Percentiles rank a stretch among this genome's conserved stretches.
Conservation (phyloP, 2,329 filamentous ascomycete species). For the Colletotrichum sansevieriae region DNA sequence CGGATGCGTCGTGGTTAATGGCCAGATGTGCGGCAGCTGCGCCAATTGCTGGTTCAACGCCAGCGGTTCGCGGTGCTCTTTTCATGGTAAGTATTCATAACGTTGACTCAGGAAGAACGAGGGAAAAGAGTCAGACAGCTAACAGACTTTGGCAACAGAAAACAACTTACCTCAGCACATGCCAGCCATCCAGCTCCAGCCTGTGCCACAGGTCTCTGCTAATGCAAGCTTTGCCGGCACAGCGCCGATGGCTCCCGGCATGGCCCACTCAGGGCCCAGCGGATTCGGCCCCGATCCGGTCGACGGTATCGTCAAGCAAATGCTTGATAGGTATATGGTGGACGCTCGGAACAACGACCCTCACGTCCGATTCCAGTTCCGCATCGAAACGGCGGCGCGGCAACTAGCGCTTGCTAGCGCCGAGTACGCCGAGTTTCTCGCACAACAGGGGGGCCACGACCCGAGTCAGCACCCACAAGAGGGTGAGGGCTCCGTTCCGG, state of each 20-base stretch:
- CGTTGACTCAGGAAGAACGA: neutral
- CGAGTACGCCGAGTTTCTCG: constrained; percentile 62
- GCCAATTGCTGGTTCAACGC: constrained; percentile 76
- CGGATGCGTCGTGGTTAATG: constrained; percentile 69
- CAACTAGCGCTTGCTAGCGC: constrained; percentile 67
- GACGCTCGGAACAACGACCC: constrained; percentile 59
- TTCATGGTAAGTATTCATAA: constrained; percentile 62
- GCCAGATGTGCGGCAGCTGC: constrained; percentile 72
- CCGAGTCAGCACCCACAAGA: constrained; percentile 45
- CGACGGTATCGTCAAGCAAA: constrained; percentile 52
- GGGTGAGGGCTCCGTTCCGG: constrained; percentile 35
- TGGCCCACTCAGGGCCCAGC: constrained; percentile 49
- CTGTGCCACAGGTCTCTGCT: constrained; percentile 48
- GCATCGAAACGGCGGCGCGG: constrained; percentile 66
- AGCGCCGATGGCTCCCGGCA: constrained; percentile 42
- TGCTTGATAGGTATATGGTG: constrained; percentile 61
- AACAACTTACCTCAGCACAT: constrained; percentile 59
- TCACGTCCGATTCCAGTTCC: constrained; percentile 61
- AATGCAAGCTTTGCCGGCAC: constrained; percentile 48
- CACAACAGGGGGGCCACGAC: constrained; percentile 47
- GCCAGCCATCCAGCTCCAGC: constrained; percentile 47
- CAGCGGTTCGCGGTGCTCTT: constrained; percentile 70
- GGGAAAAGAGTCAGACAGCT: neutral
- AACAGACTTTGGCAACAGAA: constrained; percentile 50
- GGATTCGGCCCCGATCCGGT: constrained; percentile 34